Evolutionary conservation across 1,284 basidiomycete genomes (phyloP).

Genomic region (Ustilago crameri): DNA sequence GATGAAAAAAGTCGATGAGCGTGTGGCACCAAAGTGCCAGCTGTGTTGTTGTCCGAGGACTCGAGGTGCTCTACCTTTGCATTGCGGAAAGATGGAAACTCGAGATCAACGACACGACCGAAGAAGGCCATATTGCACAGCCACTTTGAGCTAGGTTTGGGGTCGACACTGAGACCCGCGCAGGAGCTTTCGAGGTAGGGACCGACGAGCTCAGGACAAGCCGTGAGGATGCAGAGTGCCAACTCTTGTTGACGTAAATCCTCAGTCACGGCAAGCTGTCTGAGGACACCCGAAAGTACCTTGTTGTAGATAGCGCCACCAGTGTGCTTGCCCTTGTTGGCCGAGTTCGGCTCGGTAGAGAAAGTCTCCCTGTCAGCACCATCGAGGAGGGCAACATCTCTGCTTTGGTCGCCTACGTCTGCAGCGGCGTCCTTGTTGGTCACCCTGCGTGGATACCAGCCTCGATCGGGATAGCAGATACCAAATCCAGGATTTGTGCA

Average conservation of each 20-base stretch:
- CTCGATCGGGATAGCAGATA: constrained; percentile 86
- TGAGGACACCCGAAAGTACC: constrained; percentile 80
- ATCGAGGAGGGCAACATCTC: constrained; percentile 15
- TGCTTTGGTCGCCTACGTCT: constrained; percentile 6
- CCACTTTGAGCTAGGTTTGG: constrained; percentile 87
- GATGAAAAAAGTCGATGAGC: constrained; percentile 71
- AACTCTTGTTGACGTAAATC: constrained; percentile 87
- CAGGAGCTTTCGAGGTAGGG: constrained; percentile 71
- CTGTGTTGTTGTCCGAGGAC: constrained; percentile 72
- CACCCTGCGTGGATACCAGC: constrained; percentile 79
- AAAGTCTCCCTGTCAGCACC: constrained; percentile 43
- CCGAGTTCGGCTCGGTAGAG: constrained; percentile 66
- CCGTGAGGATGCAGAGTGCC: constrained; percentile 78
- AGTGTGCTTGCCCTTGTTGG: constrained; percentile 66
- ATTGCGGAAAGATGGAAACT: constrained; percentile 74
- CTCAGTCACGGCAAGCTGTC: constrained; percentile 81
- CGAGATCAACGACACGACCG: constrained; percentile 79
- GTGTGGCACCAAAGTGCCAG: constrained; percentile 49
- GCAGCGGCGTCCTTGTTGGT: not conserved
- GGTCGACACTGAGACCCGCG: constrained; percentile 82
- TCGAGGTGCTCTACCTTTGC: constrained; percentile 43
- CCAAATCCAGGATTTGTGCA: constrained; percentile 84
- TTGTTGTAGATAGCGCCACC: constrained; percentile 78
- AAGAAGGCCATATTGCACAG: constrained; percentile 86
- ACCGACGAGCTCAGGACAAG: constrained; percentile 86